These are phyloP conservation scores for Gomphus sp. DNA, from an alignment of 1,284 basidiomycete species.

Conservation along the genomic window DNA sequence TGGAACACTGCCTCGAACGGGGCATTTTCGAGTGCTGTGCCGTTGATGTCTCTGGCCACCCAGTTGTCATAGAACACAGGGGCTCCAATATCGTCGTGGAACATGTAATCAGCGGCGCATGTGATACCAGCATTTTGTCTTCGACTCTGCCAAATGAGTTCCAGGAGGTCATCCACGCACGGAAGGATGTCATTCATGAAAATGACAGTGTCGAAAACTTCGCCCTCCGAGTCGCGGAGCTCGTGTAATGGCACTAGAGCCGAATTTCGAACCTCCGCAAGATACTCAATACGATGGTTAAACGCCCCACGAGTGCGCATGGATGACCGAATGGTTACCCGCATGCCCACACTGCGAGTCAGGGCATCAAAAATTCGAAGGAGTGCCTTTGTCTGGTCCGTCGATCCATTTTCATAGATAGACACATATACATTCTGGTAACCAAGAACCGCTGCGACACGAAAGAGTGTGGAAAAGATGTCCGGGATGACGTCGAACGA, in stretches of 20 bases:
- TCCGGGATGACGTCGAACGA: slow-evolving; percentile 98
- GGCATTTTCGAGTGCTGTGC: slow-evolving; percentile 92
- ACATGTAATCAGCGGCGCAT: slow-evolving; percentile 96
- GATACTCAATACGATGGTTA: slow-evolving; percentile 96
- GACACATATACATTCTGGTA: slow-evolving; percentile 96
- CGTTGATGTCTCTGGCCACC: slow-evolving; percentile 96
- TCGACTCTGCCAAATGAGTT: slow-evolving; percentile 90
- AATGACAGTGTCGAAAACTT: slow-evolving; percentile 89
- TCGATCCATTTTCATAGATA: slow-evolving; percentile 96
- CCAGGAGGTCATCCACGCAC: slow-evolving; percentile 90
- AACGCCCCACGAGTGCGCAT: slow-evolving; percentile 90
- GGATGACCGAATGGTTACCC: slow-evolving; percentile 84
- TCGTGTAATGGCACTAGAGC: slow-evolving; percentile 91
- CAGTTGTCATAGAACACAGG: slow-evolving; percentile 98
- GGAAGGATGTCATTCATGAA: slow-evolving; percentile 99
- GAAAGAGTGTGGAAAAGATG: slow-evolving; percentile 92
- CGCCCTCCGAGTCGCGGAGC: slow-evolving; percentile 79
- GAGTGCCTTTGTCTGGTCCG: slow-evolving; percentile 93
- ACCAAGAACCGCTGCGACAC: slow-evolving; percentile 79
- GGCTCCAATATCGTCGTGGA: slow-evolving; percentile 84
- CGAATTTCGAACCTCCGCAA: slow-evolving; percentile 92
- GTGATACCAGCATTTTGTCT: slow-evolving; percentile 92
- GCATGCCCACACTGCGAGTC: slow-evolving; percentile 78
- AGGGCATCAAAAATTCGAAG: slow-evolving; percentile 88
- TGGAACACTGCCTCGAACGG: slow-evolving; percentile 92